Conservation (phyloP, 169 alveolate species). For the Theileria equi region DNA sequence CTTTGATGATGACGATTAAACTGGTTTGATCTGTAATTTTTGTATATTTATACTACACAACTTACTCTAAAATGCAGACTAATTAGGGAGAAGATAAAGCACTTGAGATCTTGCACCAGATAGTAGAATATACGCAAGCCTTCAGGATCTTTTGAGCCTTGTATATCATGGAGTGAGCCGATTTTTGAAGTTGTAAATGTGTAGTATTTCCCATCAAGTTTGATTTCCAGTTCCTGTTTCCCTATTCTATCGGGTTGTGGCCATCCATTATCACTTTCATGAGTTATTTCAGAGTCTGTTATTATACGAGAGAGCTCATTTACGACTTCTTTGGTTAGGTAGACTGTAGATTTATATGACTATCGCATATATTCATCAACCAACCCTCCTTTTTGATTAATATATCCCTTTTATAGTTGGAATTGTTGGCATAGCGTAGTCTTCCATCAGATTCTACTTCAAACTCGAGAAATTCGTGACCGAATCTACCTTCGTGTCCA, state of each 20-base stretch:
- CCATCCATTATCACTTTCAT: conserved; percentile 93
- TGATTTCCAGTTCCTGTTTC: conserved; percentile 94
- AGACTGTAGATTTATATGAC: conserved; percentile 57
- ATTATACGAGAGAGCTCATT: conserved; percentile 85
- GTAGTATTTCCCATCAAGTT: conserved; percentile 78
- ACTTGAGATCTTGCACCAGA: conserved; percentile 91
- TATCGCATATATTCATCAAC: conserved; percentile 31
- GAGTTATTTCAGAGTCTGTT: conserved; percentile 83
- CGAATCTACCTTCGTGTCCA: conserved; percentile 86
- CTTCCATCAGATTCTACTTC: conserved; percentile 92
- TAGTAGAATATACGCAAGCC: conserved; percentile 91
- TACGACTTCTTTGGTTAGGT: conserved; percentile 75
- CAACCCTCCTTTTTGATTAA: conserved; percentile 93
- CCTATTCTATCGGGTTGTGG: conserved; percentile 95
- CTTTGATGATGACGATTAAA: conserved; percentile 10
- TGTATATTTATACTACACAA: neutral
- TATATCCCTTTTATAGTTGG: conserved; percentile 90
- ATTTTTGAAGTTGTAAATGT: conserved; percentile 87
- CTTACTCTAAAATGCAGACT: conserved; percentile 89
- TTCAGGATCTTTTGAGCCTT: conserved; percentile 89
- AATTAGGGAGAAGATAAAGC: conserved; percentile 90
- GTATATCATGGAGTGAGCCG: conserved; percentile 90
- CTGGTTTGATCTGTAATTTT: conserved; percentile 48
- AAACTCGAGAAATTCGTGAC: conserved; percentile 97
- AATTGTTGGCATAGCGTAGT: conserved; percentile 94